Percentiles rank a stretch among this genome's conserved stretches.
Evolutionary conservation across 805 yeast genomes (phyloP).

Genomic region (Ogataea henricii): DNA sequence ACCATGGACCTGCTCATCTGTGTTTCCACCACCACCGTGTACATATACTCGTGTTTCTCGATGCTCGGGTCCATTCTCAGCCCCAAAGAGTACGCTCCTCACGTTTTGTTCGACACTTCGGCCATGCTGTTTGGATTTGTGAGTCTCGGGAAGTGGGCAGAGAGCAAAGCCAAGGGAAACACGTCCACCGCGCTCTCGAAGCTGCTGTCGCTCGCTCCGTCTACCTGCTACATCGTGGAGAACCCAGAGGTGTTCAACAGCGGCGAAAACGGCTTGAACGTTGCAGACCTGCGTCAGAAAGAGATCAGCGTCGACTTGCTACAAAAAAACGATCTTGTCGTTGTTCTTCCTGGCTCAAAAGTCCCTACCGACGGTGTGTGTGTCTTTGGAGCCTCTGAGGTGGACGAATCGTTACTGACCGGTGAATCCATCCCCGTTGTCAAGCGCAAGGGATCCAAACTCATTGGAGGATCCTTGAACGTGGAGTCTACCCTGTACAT

Average conservation of each 20-base stretch:
- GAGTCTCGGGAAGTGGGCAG: slow-evolving; percentile 87
- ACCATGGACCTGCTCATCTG: slow-evolving; percentile 93
- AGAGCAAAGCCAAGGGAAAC: slow-evolving; percentile 89
- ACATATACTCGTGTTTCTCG: slow-evolving; percentile 67
- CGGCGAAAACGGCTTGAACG: slow-evolving; percentile 10
- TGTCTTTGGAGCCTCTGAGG: slow-evolving; percentile 73
- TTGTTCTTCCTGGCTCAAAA: slow-evolving; percentile 81
- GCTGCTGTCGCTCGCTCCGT: slow-evolving; percentile 78
- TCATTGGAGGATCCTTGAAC: slow-evolving; percentile 91
- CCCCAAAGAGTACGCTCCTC: slow-evolving; percentile 55
- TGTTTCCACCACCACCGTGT: slow-evolving; percentile 80
- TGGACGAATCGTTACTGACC: slow-evolving; percentile 87
- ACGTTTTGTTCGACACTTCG: slow-evolving; percentile 80
- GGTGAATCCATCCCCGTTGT: slow-evolving; percentile 85
- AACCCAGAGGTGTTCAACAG: slow-evolving; percentile 32
- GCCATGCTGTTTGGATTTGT: slow-evolving; percentile 84
- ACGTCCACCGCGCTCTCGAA: slow-evolving; percentile 87
- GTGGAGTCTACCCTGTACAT: slow-evolving; percentile 73
- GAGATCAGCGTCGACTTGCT: slow-evolving; percentile 72
- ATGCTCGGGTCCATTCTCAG: slow-evolving; percentile 50
- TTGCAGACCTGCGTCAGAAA: slow-evolving; percentile 38
- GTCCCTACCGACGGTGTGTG: slow-evolving; percentile 92
- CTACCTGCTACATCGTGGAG: slow-evolving; percentile 65
- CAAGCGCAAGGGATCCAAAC: slow-evolving; percentile 59
- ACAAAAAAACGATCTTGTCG: slow-evolving; percentile 74